Conservation (phyloP, 163 green algal genomes). For the Trebouxiophyceae sp. region DNA sequence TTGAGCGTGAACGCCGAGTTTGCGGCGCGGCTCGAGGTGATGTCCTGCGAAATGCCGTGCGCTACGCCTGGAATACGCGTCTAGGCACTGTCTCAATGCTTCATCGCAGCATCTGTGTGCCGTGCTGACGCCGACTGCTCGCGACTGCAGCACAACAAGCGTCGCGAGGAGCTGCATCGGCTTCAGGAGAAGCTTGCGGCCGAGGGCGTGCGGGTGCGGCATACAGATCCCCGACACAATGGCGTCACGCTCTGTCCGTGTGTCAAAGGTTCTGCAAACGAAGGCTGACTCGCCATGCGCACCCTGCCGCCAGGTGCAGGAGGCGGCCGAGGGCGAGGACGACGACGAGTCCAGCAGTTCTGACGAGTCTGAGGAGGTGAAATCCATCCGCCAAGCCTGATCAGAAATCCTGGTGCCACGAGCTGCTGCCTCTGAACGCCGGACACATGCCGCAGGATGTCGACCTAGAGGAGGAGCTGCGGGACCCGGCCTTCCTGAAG, state of each 20-base stretch:
- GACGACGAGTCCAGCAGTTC: no score
- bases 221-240: no score
- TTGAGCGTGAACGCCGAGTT: conserved; percentile 11
- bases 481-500: conserved; percentile 47
- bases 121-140: background rate
- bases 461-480: conserved; percentile 8
- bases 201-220: no score
- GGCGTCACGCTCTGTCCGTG: no score
- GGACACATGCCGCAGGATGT: conserved; percentile 17
- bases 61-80: background rate
- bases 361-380: no score
- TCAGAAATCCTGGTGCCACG: no score
- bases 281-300: no score
- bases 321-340: no score
- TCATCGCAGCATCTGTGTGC: background rate
- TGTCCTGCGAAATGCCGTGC: background rate
- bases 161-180: conserved; percentile 74
- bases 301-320: no score
- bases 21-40: conserved; percentile 9
- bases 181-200: conserved; percentile 78
- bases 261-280: no score
- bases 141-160: conserved; percentile 81
- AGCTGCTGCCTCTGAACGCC: no score
- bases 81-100: background rate
- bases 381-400: no score